A percentile compares a stretch with the other conserved stretches of the same genome.
Conservation (phyloP, 2,329 filamentous ascomycete species). For the Furcasterigmium furcatum region DNA sequence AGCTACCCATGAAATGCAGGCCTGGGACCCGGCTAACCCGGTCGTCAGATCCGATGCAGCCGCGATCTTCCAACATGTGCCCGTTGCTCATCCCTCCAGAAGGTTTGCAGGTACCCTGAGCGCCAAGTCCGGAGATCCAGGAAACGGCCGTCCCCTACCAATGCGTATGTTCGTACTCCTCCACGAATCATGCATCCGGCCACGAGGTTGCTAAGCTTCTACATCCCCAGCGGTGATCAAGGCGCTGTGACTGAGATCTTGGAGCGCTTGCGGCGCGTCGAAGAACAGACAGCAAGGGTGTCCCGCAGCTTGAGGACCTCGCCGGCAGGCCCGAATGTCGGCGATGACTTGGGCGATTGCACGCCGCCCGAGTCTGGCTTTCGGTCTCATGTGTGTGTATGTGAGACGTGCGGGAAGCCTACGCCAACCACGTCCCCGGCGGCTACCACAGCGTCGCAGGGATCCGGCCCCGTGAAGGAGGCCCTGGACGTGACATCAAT, state of each 20-base stretch:
- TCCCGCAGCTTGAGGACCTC: too few relatives aligned
- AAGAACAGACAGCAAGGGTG: background rate
- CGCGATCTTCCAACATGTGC: constrained; percentile 21
- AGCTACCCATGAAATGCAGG: background rate
- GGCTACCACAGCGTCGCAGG: constrained; percentile 1
- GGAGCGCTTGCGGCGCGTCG: background rate
- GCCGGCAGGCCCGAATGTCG: too few relatives aligned
- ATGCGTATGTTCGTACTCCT: background rate
- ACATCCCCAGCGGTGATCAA: background rate
- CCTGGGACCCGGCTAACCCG: background rate
- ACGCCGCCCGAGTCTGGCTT: too few relatives aligned
- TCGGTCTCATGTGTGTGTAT: too few relatives aligned
- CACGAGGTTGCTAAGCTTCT: background rate
- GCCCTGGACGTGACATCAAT: constrained; percentile 21
- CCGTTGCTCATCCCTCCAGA: too few relatives aligned
- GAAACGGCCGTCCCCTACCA: background rate
- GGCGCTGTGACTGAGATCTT: background rate
- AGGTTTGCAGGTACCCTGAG: constrained; percentile 13
- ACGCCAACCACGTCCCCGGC: too few relatives aligned
- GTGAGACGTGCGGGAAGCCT: too few relatives aligned
- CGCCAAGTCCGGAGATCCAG: background rate
- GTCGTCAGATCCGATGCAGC: constrained; percentile 21
- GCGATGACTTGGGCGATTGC: too few relatives aligned
- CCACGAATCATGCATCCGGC: background rate
- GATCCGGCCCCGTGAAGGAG: constrained; percentile 5